phyloP scores from a whole-genome alignment of 371 early-diverging fungal species.

The Entomophthora muscae region DNA sequence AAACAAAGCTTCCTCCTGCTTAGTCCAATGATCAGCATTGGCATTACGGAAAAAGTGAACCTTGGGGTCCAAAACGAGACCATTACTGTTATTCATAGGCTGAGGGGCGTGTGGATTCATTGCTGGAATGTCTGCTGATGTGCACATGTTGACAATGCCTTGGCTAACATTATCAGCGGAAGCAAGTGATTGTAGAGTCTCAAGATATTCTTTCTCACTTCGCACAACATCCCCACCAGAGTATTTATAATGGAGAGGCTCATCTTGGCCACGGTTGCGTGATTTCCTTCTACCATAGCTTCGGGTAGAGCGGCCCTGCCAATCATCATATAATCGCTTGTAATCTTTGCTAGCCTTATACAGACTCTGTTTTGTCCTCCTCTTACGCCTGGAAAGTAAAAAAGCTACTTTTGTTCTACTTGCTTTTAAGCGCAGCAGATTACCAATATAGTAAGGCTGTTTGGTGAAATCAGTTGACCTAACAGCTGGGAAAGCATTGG shows the following conservation, averaged over 20 bases:
- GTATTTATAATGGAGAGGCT: background rate
- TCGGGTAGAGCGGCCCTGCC: background rate
- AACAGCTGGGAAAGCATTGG: background rate
- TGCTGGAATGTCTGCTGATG: background rate
- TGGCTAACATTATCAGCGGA: background rate
- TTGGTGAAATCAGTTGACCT: background rate
- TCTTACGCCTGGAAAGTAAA: background rate
- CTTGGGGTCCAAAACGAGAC: background rate
- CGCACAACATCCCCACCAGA: slow-evolving; percentile 1
- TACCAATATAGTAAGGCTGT: background rate
- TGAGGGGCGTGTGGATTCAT: background rate
- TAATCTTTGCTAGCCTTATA: background rate
- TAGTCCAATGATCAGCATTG: slow-evolving; percentile 46
- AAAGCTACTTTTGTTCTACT: background rate
- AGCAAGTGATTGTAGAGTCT: background rate
- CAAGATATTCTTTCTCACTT: slow-evolving; percentile 4
- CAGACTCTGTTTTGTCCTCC: background rate
- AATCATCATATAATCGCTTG: background rate
- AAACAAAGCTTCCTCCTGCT: slow-evolving; percentile 61
- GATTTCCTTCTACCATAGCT: background rate
- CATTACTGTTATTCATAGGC: slow-evolving; percentile 1
- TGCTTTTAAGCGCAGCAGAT: background rate
- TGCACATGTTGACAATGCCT: background rate
- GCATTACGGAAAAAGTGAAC: background rate
- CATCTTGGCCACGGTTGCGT: background rate